These are phyloP conservation scores for Oryza australiensis DNA, from an alignment of 176 grass and related monocot species.

Conservation along the genomic window DNA sequence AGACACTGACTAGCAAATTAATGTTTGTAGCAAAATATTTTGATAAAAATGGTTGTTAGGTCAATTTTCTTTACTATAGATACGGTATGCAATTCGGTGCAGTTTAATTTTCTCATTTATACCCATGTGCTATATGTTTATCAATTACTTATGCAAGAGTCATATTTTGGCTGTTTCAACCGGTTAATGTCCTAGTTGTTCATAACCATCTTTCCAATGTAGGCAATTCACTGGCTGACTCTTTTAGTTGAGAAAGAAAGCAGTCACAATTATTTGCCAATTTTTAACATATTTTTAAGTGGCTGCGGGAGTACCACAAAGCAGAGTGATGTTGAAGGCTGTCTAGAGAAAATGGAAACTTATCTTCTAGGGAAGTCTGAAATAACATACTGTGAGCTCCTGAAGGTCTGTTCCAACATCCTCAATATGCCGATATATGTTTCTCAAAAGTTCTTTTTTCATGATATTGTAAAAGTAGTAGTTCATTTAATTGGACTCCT, in stretches of 20 bases:
- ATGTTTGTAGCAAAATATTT: not conserved
- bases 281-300: constrained; percentile 84
- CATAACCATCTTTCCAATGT: constrained; percentile 28
- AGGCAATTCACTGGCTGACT: constrained; percentile 71
- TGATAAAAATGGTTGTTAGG: constrained; percentile 2
- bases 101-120: constrained; percentile 13
- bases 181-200: constrained; percentile 16
- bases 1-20: no score
- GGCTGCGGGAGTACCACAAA: constrained; percentile 39
- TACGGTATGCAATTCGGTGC: not conserved
- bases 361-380: constrained; percentile 85
- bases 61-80: constrained; percentile 9
- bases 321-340: constrained; percentile 43
- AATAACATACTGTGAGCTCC: constrained; percentile 82
- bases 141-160: constrained; percentile 9
- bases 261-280: constrained; percentile 39
- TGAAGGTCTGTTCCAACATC: constrained; percentile 64
- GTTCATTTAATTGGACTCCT: constrained; percentile 13
- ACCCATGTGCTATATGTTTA: constrained; percentile 19
- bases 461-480: not conserved
- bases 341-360: constrained; percentile 78
- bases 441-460: constrained; percentile 32
- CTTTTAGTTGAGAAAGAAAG: constrained; percentile 61
- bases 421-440: constrained; percentile 4
- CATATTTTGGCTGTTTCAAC: constrained; percentile 25